These are phyloP conservation scores for Linum trigynum DNA, from an alignment of 345 rosid species.

Conservation along the genomic window DNA sequence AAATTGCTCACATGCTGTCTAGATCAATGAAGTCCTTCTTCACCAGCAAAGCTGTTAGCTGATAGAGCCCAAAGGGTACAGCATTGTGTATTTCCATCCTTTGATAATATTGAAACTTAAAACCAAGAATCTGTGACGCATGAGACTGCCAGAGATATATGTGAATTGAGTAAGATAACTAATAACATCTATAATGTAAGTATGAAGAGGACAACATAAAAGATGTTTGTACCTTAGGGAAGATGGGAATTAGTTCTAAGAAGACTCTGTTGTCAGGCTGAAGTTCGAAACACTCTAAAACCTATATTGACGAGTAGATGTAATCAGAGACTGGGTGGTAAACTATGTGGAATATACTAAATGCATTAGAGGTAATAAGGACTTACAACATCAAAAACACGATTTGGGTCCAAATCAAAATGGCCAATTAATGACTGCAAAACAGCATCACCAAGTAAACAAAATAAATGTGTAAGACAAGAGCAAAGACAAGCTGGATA, in stretches of 20 bases:
- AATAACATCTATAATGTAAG: not conserved
- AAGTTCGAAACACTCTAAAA: constrained; percentile 91
- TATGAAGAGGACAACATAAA: constrained; percentile 7
- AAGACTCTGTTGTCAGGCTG: constrained; percentile 63
- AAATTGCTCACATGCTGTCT: constrained; percentile 73
- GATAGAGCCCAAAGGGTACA: constrained; percentile 81
- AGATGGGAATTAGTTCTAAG: constrained; percentile 82
- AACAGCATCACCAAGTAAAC: constrained; percentile 18
- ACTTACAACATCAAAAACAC: constrained; percentile 99
- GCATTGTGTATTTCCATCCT: constrained; percentile 69
- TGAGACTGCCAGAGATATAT: constrained; percentile 63
- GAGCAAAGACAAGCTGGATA: constrained; percentile 4
- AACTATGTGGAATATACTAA: not conserved
- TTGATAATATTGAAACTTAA: constrained; percentile 95
- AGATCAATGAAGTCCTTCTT: constrained; percentile 87
- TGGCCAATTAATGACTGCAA: constrained; percentile 98
- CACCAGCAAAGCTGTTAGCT: constrained; percentile 88
- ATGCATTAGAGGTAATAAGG: not conserved
- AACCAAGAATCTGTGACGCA: constrained; percentile 98
- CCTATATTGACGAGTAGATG: constrained; percentile 35
- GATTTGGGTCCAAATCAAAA: constrained; percentile 97
- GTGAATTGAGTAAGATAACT: constrained; percentile 16
- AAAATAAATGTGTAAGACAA: constrained; percentile 7
- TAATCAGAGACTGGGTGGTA: constrained; percentile 1
- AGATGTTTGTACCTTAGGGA: constrained; percentile 65